Conservation (phyloP, 108 stramenopile species). For the Cyclotella sp. region DNA sequence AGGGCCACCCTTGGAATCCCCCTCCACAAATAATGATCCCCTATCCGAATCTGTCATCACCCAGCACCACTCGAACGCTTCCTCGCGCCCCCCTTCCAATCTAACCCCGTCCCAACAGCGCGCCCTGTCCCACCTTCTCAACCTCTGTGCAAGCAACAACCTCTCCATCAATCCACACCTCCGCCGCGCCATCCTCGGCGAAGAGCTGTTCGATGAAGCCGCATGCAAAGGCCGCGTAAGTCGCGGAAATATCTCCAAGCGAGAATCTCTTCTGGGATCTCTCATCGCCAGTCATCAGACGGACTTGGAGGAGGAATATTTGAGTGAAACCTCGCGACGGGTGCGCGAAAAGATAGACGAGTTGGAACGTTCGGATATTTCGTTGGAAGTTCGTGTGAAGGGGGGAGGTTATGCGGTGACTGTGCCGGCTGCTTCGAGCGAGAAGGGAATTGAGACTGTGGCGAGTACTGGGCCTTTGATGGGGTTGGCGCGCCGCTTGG, state of each 20-base stretch:
- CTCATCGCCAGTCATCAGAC: slow-evolving; percentile 9
- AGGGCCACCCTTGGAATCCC: neutral
- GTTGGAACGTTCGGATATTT: neutral
- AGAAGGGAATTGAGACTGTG: slow-evolving; percentile 34
- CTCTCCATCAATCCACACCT: slow-evolving; percentile 27
- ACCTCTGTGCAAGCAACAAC: slow-evolving; percentile 26
- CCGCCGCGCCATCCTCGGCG: slow-evolving; percentile 33
- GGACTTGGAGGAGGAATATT: slow-evolving; percentile 7
- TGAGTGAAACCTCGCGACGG: neutral
- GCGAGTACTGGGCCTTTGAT: slow-evolving; percentile 15
- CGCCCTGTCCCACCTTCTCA: slow-evolving; percentile 25
- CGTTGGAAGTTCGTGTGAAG: slow-evolving; percentile 32
- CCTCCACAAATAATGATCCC: neutral
- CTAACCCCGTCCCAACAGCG: slow-evolving; percentile 14
- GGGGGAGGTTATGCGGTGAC: slow-evolving; percentile 29
- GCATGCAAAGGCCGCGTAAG: neutral
- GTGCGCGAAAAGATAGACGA: slow-evolving; percentile 5
- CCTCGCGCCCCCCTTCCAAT: neutral
- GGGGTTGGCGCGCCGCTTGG: slow-evolving; percentile 6
- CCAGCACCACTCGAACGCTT: neutral
- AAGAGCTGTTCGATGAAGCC: slow-evolving; percentile 25
- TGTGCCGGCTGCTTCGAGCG: slow-evolving; percentile 5
- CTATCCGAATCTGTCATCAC: neutral
- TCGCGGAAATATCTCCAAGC: slow-evolving; percentile 5
- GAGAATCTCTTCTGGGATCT: slow-evolving; percentile 20